Evolutionary conservation across 1,139 yeast genomes (phyloP).

Genomic region (Candida anutae): DNA sequence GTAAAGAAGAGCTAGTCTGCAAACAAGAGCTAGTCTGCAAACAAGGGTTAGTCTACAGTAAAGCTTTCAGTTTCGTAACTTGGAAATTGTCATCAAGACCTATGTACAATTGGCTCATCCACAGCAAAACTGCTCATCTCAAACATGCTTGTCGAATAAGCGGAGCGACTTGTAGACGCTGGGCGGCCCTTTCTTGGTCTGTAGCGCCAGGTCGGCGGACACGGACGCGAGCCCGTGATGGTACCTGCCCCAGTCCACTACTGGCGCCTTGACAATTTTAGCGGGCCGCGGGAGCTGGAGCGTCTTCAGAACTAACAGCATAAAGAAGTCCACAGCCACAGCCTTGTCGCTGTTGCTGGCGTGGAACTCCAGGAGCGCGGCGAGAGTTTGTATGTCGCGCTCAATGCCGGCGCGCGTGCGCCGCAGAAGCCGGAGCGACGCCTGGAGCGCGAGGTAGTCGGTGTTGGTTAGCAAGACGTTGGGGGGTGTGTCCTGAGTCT

Average conservation of each 20-base stretch:
- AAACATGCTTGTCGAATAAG: constrained; percentile 6
- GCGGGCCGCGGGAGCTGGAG: constrained; percentile 30
- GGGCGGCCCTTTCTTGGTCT: constrained; percentile 2
- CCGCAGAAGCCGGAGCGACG: constrained; percentile 25
- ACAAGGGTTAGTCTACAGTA: no score
- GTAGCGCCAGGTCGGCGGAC: constrained; percentile 6
- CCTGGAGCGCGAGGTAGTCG: constrained; percentile 32
- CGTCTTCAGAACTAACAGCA: constrained; percentile 22
- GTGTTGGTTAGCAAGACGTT: constrained; percentile 21
- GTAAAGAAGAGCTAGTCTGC: constrained; percentile 7
- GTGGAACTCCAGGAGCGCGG: constrained; percentile 13
- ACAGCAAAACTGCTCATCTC: background rate
- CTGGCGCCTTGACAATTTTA: constrained; percentile 28
- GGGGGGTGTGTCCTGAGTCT: background rate
- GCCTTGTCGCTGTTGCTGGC: constrained; percentile 12
- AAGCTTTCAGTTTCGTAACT: no score
- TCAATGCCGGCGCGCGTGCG: constrained; percentile 18
- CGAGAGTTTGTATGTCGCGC: constrained; percentile 26
- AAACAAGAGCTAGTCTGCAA: no score
- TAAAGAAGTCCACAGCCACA: constrained; percentile 21
- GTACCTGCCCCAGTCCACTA: constrained; percentile 32
- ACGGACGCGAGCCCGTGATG: constrained; percentile 10
- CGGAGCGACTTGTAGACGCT: constrained; percentile 4
- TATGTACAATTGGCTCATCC: no score
- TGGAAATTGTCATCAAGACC: no score